Evolutionary conservation across 2,329 filamentous ascomycete species (phyloP).

Genomic region (Kalaharituber pfeilii): DNA sequence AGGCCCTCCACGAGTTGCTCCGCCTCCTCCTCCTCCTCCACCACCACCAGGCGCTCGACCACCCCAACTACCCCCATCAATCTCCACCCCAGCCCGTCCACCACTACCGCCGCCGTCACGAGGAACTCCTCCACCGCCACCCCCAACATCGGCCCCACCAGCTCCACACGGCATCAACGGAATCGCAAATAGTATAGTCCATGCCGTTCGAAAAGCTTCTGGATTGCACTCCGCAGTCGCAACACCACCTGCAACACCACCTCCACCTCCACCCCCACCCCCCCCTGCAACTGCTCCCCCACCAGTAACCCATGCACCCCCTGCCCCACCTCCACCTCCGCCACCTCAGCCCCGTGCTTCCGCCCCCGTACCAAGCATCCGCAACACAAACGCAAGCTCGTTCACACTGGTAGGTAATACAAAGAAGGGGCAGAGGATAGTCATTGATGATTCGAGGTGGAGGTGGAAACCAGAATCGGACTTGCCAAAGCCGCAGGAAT

Average conservation of each 20-base stretch:
- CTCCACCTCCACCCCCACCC: neutral
- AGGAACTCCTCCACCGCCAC: neutral
- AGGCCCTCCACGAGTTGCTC: conserved; percentile 27
- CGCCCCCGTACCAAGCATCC: conserved; percentile 23
- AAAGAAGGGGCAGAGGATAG: conserved; percentile 30
- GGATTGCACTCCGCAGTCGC: neutral
- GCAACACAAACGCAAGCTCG: neutral
- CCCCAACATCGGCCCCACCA: neutral
- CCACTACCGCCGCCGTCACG: conserved; percentile 13
- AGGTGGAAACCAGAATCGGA: conserved; percentile 68
- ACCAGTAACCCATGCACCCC: neutral
- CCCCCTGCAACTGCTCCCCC: neutral
- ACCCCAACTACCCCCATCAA: conserved; percentile 21
- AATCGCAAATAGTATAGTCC: neutral
- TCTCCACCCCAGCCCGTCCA: conserved; percentile 13
- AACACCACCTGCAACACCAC: neutral
- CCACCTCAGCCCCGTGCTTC: conserved; percentile 30
- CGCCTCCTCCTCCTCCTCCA: conserved; percentile 28
- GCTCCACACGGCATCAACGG: neutral
- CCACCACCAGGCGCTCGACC: conserved; percentile 20
- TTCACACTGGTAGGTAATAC: conserved; percentile 17
- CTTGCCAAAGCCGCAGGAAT: conserved; percentile 71
- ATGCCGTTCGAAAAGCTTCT: neutral
- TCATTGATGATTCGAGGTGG: conserved; percentile 66
- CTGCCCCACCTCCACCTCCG: conserved; percentile 26